Conservation (phyloP, 108 stramenopile genomes). For the Fragilariopsis cylindrus region DNA sequence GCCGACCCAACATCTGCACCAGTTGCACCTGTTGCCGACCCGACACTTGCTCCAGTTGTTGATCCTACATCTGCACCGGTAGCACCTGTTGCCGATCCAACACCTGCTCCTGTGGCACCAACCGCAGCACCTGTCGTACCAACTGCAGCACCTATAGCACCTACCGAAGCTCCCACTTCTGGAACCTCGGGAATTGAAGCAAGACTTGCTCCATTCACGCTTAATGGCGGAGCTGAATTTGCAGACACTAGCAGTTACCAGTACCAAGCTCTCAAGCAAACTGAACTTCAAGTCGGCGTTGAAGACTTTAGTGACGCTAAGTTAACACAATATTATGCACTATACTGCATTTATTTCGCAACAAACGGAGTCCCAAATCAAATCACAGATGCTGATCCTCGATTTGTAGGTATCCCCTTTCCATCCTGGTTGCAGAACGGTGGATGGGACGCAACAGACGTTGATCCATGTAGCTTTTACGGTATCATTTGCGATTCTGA, state of each 20-base stretch:
- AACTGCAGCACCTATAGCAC: conserved; percentile 28
- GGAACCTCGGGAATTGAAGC: conserved; percentile 7
- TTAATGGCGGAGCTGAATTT: conserved; percentile 33
- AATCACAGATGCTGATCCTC: conserved; percentile 28
- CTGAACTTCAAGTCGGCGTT: conserved; percentile 30
- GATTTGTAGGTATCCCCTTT: conserved; percentile 17
- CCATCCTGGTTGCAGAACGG: conserved; percentile 19
- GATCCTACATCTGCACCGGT: neutral
- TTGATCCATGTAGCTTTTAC: conserved; percentile 28
- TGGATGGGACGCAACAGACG: conserved; percentile 21
- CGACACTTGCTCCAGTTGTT: neutral
- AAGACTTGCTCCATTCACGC: conserved; percentile 15
- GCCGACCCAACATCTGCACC: conserved; percentile 4
- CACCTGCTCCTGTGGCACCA: conserved; percentile 22
- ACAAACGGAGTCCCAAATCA: conserved; percentile 30
- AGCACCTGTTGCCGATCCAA: conserved; percentile 14
- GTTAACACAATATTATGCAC: conserved; percentile 32
- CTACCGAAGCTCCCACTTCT: conserved; percentile 8
- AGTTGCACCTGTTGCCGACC: neutral
- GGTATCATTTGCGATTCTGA: conserved; percentile 31
- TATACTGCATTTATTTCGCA: conserved; percentile 31
- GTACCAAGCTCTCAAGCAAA: conserved; percentile 32
- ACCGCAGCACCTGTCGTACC: conserved; percentile 22
- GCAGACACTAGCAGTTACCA: conserved; percentile 41
- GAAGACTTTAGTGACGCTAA: conserved; percentile 27